A percentile compares a stretch with the other conserved stretches of the same genome.
phyloP scores from a whole-genome alignment of 1,139 yeast species.

The Saccharomyces hybrid region DNA sequence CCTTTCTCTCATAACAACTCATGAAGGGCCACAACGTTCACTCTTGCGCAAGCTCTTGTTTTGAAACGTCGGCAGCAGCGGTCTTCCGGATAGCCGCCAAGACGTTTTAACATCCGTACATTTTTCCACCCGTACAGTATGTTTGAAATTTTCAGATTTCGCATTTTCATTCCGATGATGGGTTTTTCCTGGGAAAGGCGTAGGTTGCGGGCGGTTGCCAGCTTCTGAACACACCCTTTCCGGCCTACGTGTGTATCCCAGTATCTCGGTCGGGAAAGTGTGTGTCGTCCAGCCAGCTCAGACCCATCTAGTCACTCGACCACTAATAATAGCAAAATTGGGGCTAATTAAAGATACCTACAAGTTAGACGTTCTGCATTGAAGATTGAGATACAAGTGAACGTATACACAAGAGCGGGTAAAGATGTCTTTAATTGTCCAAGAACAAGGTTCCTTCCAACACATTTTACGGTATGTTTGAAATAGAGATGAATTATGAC shows the following conservation, averaged over 20 bases:
- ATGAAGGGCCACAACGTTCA: too few relatives aligned
- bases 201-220: not conserved
- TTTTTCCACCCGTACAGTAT: too few relatives aligned
- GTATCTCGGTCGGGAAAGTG: not conserved
- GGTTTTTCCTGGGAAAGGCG: not conserved
- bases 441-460: conserved; percentile 99
- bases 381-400: not conserved
- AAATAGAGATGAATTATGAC: not conserved
- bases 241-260: not conserved
- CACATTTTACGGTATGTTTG: conserved; percentile 97
- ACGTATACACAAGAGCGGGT: conserved; percentile 9
- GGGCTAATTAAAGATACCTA: not conserved
- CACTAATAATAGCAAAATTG: not conserved
- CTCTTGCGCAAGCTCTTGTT: too few relatives aligned
- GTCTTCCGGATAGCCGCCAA: too few relatives aligned
- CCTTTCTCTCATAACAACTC: too few relatives aligned
- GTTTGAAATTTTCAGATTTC: too few relatives aligned
- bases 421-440: conserved; percentile 92
- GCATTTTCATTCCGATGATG: too few relatives aligned
- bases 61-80: too few relatives aligned
- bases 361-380: not conserved
- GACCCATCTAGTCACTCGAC: not conserved
- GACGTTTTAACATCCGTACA: too few relatives aligned
- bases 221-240: not conserved
- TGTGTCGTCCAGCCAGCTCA: not conserved